phyloP scores from a whole-genome alignment of 768 basidiomycete genomes.

The Paxillus rubicundulus region DNA sequence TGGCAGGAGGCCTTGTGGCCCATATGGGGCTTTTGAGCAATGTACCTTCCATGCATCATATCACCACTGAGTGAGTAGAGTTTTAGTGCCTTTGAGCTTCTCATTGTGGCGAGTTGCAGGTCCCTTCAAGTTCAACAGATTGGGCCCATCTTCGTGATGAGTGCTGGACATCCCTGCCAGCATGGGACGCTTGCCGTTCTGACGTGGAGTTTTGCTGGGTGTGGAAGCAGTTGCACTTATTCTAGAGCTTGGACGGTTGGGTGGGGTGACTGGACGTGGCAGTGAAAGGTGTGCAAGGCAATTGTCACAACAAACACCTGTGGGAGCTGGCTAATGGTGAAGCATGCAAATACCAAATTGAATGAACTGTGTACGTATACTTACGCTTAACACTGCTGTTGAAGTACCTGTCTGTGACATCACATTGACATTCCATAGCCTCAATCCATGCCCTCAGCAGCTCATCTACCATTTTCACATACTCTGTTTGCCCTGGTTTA shows the following conservation, averaged over 20 bases:
- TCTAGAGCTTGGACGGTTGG: neutral
- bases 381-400: neutral
- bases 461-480: constrained; percentile 33
- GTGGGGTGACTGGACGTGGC: neutral
- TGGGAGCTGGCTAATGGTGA: constrained; percentile 6
- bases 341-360: neutral
- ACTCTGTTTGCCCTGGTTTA: constrained; percentile 9
- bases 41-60: neutral
- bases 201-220: constrained; percentile 14
- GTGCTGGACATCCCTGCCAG: neutral
- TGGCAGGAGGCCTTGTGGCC: constrained; percentile 17
- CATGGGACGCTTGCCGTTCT: constrained; percentile 24
- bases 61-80: neutral
- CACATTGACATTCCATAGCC: constrained; percentile 22
- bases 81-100: neutral
- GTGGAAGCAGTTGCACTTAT: neutral
- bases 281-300: neutral
- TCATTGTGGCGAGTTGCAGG: neutral
- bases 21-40: neutral
- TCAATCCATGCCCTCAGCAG: constrained; percentile 29
- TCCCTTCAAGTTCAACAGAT: neutral
- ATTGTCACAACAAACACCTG: neutral
- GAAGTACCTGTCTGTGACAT: neutral
- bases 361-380: constrained; percentile 1
- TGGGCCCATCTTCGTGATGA: neutral